These are phyloP conservation scores for Xylaria curta DNA, from an alignment of 495 filamentous ascomycete species.

Conservation along the genomic window DNA sequence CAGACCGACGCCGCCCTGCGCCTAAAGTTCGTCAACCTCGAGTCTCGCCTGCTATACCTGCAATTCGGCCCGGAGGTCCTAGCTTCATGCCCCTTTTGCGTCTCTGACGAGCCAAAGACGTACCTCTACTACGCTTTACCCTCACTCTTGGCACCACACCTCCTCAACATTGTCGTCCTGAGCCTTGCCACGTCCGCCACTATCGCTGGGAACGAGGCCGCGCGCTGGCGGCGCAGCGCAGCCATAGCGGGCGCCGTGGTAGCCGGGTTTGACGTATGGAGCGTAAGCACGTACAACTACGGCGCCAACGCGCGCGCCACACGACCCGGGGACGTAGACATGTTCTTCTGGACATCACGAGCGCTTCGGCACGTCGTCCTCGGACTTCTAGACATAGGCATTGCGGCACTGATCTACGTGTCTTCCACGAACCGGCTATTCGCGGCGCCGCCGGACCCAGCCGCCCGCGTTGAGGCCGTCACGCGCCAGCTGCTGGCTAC, in stretches of 20 bases:
- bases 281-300: slow-evolving; percentile 64
- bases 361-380: slow-evolving; percentile 65
- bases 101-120: slow-evolving; percentile 68
- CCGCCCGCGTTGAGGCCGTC: slow-evolving; percentile 54
- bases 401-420: slow-evolving; percentile 71
- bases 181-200: slow-evolving; percentile 64
- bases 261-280: slow-evolving; percentile 69
- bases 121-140: slow-evolving; percentile 87
- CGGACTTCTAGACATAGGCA: slow-evolving; percentile 62
- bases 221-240: slow-evolving; percentile 72
- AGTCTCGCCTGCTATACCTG: slow-evolving; percentile 80
- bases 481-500: slow-evolving; percentile 45
- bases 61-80: slow-evolving; percentile 78
- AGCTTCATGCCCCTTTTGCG: slow-evolving; percentile 80
- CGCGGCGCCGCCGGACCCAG: slow-evolving; percentile 50
- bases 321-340: slow-evolving; percentile 62
- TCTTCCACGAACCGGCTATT: slow-evolving; percentile 74
- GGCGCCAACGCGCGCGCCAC: slow-evolving; percentile 63
- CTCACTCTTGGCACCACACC: slow-evolving; percentile 72
- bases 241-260: slow-evolving; percentile 66
- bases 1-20: slow-evolving; percentile 67
- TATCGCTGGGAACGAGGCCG: slow-evolving; percentile 61
- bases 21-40: slow-evolving; percentile 69
- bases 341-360: slow-evolving; percentile 72
- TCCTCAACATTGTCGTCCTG: slow-evolving; percentile 73